Evolutionary conservation across 1,284 basidiomycete genomes (phyloP).

Genomic region (Meripilus lineatus): DNA sequence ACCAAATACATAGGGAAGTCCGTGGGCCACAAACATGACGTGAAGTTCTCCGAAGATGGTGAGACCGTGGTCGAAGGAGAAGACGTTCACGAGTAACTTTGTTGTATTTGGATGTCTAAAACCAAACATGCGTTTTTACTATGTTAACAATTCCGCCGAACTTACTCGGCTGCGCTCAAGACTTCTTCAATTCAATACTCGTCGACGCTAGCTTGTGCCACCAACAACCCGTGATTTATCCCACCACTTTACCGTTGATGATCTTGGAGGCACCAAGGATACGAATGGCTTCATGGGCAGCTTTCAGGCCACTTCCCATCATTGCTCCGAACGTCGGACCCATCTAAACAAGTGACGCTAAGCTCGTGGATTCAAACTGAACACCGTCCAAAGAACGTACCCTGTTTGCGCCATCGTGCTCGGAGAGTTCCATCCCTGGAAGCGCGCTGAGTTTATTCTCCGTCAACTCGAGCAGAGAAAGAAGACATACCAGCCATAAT

Average conservation of each 20-base stretch:
- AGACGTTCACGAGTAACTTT: constrained; percentile 34
- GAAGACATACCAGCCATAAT: constrained; percentile 60
- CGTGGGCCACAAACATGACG: constrained; percentile 62
- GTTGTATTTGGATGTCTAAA: background rate
- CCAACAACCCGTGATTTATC: constrained; percentile 29
- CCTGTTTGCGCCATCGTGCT: constrained; percentile 78
- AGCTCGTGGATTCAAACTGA: constrained; percentile 22
- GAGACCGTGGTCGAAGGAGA: constrained; percentile 67
- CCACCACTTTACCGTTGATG: constrained; percentile 63
- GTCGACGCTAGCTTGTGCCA: too few relatives aligned
- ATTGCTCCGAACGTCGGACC: constrained; percentile 81
- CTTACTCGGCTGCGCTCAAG: too few relatives aligned
- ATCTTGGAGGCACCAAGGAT: constrained; percentile 56
- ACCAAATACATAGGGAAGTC: constrained; percentile 87
- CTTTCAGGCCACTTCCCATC: constrained; percentile 78
- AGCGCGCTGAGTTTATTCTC: background rate
- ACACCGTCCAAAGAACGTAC: background rate
- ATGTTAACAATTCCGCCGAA: background rate
- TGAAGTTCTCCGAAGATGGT: constrained; percentile 78
- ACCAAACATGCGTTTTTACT: background rate
- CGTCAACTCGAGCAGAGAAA: background rate
- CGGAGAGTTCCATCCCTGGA: constrained; percentile 76
- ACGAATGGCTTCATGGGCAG: constrained; percentile 69
- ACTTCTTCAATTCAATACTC: too few relatives aligned
- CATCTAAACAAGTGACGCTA: constrained; percentile 30